Base-by-base conservation (phyloP, 768 basidiomycete species). In the Suillus subaureus region DNA sequence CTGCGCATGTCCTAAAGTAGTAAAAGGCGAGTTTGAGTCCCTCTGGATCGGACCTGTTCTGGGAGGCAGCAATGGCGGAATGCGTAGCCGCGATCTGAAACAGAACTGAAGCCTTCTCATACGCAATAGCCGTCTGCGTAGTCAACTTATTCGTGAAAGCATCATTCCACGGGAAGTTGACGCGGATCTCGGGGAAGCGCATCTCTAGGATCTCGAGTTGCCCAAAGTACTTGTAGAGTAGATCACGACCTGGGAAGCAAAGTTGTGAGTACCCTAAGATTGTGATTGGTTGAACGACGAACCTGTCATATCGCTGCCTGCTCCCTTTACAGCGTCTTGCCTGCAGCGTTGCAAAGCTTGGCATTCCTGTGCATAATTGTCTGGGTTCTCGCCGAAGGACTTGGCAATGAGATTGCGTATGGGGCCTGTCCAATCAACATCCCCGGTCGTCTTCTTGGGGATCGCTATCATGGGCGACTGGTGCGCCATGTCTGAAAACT, bases 191-290 rank as follows among this genome's bases (percentile, higher is more conserved):
- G 11, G 97, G 88, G 81, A 99, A 99, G 43, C 97, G 89, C 61
- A 99, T 85, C 75, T 99, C 97, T 47, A 99, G 88, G 6, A 99
- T 87, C 73, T 99, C 97, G 52, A 99, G 89, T 77, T 99, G 97
- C 42, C 97, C 97, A 80, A 99, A 99, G 81, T 99, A 99, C 80
- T 97, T 98, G 90, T 97, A 98, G 52, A 99, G 83, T 26, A 99
- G 84, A 80, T 99, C 97, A 58, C 96, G 86, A 15, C 91, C 96
- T 90, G 73, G 57, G 9, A 23, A 47, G 42, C 55, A 60, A 21
- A 16, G 33, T 68, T 68, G 61, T 51, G 49, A 58, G 31, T 35
- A 62, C 28, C 23, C 43, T 21, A 58, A 31, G 39, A 60, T 63
- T 11, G 64, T 64, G 49, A 42, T 60, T 26, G 45, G 40, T 51